Percentiles rank a stretch among this genome's conserved stretches.
phyloP scores from a whole-genome alignment of 805 yeast species.

The Candida manassasensis region DNA sequence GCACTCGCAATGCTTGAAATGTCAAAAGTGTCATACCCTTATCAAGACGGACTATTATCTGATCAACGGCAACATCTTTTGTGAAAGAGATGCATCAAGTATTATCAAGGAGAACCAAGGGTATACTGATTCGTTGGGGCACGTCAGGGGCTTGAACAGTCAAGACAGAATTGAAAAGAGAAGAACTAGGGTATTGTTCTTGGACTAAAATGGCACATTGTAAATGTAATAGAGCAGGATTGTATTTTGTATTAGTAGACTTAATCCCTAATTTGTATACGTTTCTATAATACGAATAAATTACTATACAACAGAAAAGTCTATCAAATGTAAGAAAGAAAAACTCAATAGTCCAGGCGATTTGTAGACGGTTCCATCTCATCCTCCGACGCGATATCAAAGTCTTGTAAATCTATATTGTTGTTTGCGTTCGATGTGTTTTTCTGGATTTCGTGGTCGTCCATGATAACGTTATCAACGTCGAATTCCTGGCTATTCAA shows the following conservation, averaged over 20 bases:
- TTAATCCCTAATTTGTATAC: too few relatives aligned
- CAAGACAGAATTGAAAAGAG: constrained; percentile 39
- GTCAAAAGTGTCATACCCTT: constrained; percentile 51
- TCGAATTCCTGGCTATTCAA: constrained; percentile 34
- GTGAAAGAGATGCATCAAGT: constrained; percentile 44
- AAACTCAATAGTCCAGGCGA: constrained; percentile 10
- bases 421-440: neutral
- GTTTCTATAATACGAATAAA: too few relatives aligned
- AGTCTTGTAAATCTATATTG: constrained; percentile 1
- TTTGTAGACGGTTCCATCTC: constrained; percentile 6
- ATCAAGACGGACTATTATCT: constrained; percentile 55
- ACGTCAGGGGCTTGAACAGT: constrained; percentile 18
- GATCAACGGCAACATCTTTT: constrained; percentile 46
- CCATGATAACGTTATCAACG: constrained; percentile 38
- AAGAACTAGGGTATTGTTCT: constrained; percentile 37
- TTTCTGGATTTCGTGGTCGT: constrained; percentile 27
- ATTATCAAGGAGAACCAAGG: constrained; percentile 22
- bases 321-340: too few relatives aligned
- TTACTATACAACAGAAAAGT: too few relatives aligned
- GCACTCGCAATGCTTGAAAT: constrained; percentile 69
- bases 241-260: too few relatives aligned
- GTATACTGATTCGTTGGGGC: constrained; percentile 18
- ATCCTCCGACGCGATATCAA: constrained; percentile 3
- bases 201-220: constrained; percentile 19
- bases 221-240: too few relatives aligned